phyloP scores from a whole-genome alignment of 2,329 filamentous ascomycete genomes.

The Stachybotrys chartarum region DNA sequence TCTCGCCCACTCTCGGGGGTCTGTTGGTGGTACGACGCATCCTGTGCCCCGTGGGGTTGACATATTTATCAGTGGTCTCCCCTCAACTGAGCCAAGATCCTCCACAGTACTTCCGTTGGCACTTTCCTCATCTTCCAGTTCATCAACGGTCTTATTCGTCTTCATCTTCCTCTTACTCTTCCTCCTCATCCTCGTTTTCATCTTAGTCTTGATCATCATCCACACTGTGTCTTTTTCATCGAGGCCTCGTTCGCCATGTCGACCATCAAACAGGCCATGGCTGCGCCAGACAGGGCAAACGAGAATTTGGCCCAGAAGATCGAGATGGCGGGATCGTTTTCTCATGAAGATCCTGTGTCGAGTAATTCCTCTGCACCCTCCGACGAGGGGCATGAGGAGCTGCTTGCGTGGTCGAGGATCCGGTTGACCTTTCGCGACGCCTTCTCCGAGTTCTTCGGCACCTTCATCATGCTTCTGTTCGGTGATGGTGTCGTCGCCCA shows the following conservation, averaged over 20 bases:
- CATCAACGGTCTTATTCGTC: not conserved
- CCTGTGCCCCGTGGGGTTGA: not conserved
- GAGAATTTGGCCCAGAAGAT: conserved; percentile 11
- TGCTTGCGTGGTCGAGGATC: conserved; percentile 42
- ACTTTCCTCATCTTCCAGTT: not conserved
- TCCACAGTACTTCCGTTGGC: not conserved
- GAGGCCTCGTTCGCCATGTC: conserved; percentile 9
- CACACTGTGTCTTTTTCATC: not conserved
- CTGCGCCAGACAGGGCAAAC: not conserved
- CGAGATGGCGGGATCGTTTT: conserved; percentile 19
- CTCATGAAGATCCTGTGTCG: conserved; percentile 13
- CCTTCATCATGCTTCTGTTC: conserved; percentile 61
- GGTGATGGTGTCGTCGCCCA: conserved; percentile 67
- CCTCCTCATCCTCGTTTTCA: not conserved
- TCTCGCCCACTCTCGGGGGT: not conserved
- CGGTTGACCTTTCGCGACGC: conserved; percentile 46
- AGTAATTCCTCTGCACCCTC: conserved; percentile 10
- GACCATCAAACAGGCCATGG: conserved; percentile 18
- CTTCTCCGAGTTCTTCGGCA: conserved; percentile 62
- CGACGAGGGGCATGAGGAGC: conserved; percentile 9
- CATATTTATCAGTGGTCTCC: not conserved
- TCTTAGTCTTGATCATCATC: not conserved
- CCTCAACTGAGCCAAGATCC: not conserved
- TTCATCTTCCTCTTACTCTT: not conserved
- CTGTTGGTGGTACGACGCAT: not conserved